phyloP scores from a whole-genome alignment of 495 filamentous ascomycete genomes.

The Massariosphaeria phaeospora region DNA sequence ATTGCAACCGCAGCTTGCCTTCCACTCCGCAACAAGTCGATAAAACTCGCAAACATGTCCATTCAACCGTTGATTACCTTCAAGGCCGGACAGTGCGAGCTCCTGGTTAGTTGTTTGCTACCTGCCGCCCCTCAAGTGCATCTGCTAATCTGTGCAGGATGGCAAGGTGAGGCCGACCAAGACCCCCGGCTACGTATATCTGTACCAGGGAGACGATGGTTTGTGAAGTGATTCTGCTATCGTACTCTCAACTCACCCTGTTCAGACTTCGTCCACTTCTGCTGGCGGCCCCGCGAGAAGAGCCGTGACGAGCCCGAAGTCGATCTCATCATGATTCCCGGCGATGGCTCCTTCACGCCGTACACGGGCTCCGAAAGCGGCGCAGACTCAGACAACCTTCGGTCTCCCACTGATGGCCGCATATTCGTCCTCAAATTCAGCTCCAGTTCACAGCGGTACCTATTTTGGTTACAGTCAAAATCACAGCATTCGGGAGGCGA shows the following conservation, averaged over 20 bases:
- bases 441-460: slow-evolving; percentile 82
- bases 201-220: slow-evolving; percentile 86
- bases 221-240: neutral
- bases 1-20: slow-evolving; percentile 4
- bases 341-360: slow-evolving; percentile 76
- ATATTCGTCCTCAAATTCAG: slow-evolving; percentile 92
- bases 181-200: slow-evolving; percentile 83
- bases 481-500: slow-evolving; percentile 70
- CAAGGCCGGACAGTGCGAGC: slow-evolving; percentile 88
- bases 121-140: slow-evolving; percentile 15
- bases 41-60: slow-evolving; percentile 55
- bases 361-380: slow-evolving; percentile 49
- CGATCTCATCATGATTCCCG: slow-evolving; percentile 86
- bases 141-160: slow-evolving; percentile 13
- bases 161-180: slow-evolving; percentile 58
- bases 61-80: slow-evolving; percentile 80
- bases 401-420: slow-evolving; percentile 72
- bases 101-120: slow-evolving; percentile 57
- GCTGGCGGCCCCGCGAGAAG: slow-evolving; percentile 73
- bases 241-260: slow-evolving; percentile 11
- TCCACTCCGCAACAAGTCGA: neutral
- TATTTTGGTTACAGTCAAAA: slow-evolving; percentile 95
- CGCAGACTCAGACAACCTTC: slow-evolving; percentile 49
- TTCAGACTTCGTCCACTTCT: slow-evolving; percentile 87
- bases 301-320: slow-evolving; percentile 64